A percentile compares a stretch with the other conserved stretches of the same genome.
These are phyloP conservation scores for Huntiella bhutanensis DNA, from an alignment of 2,329 filamentous ascomycete species.

Conservation along the genomic window DNA sequence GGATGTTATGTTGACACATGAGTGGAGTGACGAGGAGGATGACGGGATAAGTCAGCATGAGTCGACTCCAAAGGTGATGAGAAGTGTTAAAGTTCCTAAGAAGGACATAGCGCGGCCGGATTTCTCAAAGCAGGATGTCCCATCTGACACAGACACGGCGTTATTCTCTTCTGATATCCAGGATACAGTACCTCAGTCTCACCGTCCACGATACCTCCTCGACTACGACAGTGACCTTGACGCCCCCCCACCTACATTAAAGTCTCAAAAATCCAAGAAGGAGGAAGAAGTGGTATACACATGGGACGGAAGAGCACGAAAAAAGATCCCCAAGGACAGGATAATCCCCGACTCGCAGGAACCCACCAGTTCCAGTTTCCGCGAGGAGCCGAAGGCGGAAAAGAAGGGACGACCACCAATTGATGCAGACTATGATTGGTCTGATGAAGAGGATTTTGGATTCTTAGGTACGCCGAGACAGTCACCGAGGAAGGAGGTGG, in stretches of 20 bases:
- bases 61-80: neutral
- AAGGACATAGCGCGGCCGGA: too few species aligned
- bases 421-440: conserved; percentile 13
- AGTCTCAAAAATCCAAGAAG: neutral
- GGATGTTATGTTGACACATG: neutral
- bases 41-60: neutral
- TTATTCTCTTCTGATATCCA: too few species aligned
- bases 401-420: conserved; percentile 4
- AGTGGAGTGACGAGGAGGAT: neutral
- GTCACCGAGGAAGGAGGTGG: neutral
- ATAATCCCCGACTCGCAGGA: too few species aligned
- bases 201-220: too few species aligned
- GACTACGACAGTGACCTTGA: too few species aligned
- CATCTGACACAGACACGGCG: too few species aligned
- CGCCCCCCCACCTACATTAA: too few species aligned
- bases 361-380: too few species aligned
- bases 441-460: conserved; percentile 14
- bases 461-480: neutral
- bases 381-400: neutral
- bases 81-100: too few species aligned
- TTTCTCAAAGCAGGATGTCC: too few species aligned
- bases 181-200: too few species aligned
- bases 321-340: neutral
- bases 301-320: neutral
- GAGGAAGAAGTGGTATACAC: neutral